These are phyloP conservation scores for Mycena vitilis DNA, from an alignment of 768 basidiomycete species.

Conservation along the genomic window DNA sequence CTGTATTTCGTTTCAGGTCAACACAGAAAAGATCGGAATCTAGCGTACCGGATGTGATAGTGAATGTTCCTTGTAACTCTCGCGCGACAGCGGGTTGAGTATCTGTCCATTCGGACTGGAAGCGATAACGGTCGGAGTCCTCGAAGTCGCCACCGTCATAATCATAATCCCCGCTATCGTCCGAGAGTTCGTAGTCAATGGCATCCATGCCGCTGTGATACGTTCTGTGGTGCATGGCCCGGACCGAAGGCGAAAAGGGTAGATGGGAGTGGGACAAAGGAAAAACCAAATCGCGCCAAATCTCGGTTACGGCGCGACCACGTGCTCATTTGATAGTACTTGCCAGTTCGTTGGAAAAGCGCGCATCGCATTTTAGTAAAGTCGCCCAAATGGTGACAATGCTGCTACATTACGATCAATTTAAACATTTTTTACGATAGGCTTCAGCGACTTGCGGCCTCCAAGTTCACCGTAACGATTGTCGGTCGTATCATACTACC, in stretches of 20 bases:
- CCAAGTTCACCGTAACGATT: constrained; percentile 20
- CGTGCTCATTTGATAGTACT: background rate
- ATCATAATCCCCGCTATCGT: background rate
- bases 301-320: background rate
- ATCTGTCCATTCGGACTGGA: constrained; percentile 26
- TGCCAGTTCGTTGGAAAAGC: too few relatives aligned
- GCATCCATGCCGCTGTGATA: constrained; percentile 1
- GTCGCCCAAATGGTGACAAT: too few relatives aligned
- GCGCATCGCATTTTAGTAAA: too few relatives aligned
- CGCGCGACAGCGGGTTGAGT: constrained; percentile 10
- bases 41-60: constrained; percentile 26
- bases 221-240: background rate
- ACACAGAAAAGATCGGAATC: background rate
- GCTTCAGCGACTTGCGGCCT: background rate
- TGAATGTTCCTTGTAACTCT: constrained; percentile 28
- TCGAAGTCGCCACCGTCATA: background rate
- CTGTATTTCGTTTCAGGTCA: background rate
- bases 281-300: background rate
- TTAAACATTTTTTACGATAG: background rate
- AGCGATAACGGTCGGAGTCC: background rate
- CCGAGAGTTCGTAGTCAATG: background rate
- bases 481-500: constrained; percentile 27
- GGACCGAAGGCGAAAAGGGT: too few relatives aligned
- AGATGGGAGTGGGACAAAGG: background rate
- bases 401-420: too few relatives aligned